A percentile compares a stretch with the other conserved stretches of the same genome.
Evolutionary conservation across 805 yeast genomes (phyloP).

Genomic region (Pichia insulana): DNA sequence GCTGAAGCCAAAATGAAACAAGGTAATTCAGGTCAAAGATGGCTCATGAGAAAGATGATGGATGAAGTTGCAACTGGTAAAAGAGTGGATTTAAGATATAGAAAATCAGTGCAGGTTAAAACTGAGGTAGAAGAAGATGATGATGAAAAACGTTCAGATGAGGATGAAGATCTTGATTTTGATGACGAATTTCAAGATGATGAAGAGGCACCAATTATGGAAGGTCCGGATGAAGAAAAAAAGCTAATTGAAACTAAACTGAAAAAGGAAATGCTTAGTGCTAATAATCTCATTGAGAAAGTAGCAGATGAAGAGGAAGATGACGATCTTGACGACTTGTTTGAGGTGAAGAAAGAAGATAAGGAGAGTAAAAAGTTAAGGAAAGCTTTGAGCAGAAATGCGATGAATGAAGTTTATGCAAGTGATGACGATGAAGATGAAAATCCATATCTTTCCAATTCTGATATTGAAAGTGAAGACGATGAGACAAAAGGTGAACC

Average conservation of each 20-base stretch:
- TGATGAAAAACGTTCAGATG: constrained; percentile 51
- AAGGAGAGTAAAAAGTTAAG: constrained; percentile 84
- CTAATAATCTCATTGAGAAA: constrained; percentile 57
- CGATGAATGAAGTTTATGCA: constrained; percentile 82
- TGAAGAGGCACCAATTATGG: constrained; percentile 97
- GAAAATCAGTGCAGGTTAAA: constrained; percentile 32
- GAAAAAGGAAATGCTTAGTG: constrained; percentile 76
- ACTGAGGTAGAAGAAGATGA: constrained; percentile 21
- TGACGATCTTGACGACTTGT: constrained; percentile 61
- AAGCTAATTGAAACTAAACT: constrained; percentile 79
- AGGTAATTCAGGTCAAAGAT: constrained; percentile 66
- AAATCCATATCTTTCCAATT: constrained; percentile 73
- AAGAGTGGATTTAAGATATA: constrained; percentile 42
- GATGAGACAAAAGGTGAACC: constrained; percentile 29
- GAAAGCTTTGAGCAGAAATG: constrained; percentile 76
- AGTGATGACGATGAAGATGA: constrained; percentile 64
- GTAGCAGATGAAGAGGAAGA: constrained; percentile 57
- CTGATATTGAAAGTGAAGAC: constrained; percentile 51
- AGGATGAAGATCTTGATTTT: constrained; percentile 77
- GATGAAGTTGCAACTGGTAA: constrained; percentile 50
- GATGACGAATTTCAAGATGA: constrained; percentile 98
- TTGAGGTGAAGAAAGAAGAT: constrained; percentile 65
- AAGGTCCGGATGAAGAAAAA: constrained; percentile 92
- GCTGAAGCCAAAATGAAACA: constrained; percentile 93
- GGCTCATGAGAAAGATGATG: constrained; percentile 90